Evolutionary conservation across 2,329 filamentous ascomycete genomes (phyloP).

Genomic region (Nemania serpens): DNA sequence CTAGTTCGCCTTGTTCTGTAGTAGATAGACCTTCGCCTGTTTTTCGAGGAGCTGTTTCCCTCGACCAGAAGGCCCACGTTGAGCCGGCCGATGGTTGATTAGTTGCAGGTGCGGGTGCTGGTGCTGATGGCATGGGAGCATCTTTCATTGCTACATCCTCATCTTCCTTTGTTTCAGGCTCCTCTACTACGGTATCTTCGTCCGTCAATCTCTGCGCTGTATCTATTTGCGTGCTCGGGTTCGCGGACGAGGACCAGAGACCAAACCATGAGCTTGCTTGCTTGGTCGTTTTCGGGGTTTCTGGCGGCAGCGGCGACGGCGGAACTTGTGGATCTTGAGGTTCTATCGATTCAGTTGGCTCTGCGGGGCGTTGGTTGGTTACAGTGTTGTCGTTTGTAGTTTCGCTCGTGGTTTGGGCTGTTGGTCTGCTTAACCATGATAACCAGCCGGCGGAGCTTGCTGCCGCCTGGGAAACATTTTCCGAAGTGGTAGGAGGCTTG

Average conservation of each 20-base stretch:
- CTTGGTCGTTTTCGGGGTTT: slow-evolving; percentile 31
- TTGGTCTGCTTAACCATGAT: slow-evolving; percentile 53
- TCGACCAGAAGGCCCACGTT: slow-evolving; percentile 83
- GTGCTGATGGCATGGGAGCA: slow-evolving; percentile 40
- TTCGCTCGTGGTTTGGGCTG: slow-evolving; percentile 23
- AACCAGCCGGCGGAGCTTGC: slow-evolving; percentile 56
- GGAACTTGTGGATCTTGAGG: slow-evolving; percentile 28
- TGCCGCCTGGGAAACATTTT: slow-evolving; percentile 27
- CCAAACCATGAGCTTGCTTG: slow-evolving; percentile 44
- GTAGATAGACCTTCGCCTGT: slow-evolving; percentile 37
- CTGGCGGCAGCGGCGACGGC: slow-evolving; percentile 27
- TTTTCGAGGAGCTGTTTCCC: slow-evolving; percentile 52
- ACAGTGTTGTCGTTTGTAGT: slow-evolving; percentile 21
- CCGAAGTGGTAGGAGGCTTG: slow-evolving; percentile 15
- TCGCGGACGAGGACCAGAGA: slow-evolving; percentile 39
- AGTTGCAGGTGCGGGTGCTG: slow-evolving; percentile 22
- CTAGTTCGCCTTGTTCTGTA: slow-evolving; percentile 56
- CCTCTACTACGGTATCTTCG: slow-evolving; percentile 27
- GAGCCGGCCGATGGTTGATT: slow-evolving; percentile 59
- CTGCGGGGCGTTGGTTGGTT: slow-evolving; percentile 28
- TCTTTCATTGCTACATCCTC: slow-evolving; percentile 53
- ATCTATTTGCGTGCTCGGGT: slow-evolving; percentile 22
- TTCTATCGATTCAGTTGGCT: slow-evolving; percentile 27
- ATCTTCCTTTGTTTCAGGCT: slow-evolving; percentile 38
- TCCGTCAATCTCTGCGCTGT: slow-evolving; percentile 22